Evolutionary conservation across 768 basidiomycete genomes (phyloP), one percentile per base, ranked within the genome.

Genomic region (Lactarius quietus): DNA sequence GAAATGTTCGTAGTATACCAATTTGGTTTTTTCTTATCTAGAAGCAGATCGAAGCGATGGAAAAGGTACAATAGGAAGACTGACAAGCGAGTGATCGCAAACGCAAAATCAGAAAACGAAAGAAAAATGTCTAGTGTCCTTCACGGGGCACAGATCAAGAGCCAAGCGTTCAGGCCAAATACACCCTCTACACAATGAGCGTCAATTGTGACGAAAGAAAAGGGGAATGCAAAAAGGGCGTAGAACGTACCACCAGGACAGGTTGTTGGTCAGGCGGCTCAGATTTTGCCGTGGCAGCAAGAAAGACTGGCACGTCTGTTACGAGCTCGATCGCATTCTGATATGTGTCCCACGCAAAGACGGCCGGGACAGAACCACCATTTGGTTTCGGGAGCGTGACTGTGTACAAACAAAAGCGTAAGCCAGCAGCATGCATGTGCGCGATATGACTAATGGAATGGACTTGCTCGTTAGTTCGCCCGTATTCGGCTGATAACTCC

Each of bases 391-490:
- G 38, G n/a, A 60, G 53, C 7, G 31, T 18, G 9, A 51, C 64
- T 65, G 54, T 45, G 2, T 9, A 1, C 4, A 8, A 12, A 1
- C 15, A 26, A 26, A 43, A 43, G 29, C 2, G 20, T 56, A 7
- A 36, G 54, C 43, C 38, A 17, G 31, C 29, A 14, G 54, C 28
- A 17, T 23, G n/a, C 12, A 2, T 6, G n/a, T 3, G 52, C 55
- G 6, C 23, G 29, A 6, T 15, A n/a, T 17, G 1, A 2, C n/a
- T 26, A 14, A 28, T 48, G 45, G 41, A 12, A 33, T 51, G 4
- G 60, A 57, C 64, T 48, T 57, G 29, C 64, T 9, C 23, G 59
- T 65, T 7, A 65, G 29, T 33, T 61, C 64, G 12, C 18, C 1
- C 3, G 64, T 61, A 3, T 9, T 3, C 14, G 2, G 1, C 17